phyloP scores from a whole-genome alignment of 345 rosid genomes.

The Euclidium syriacum region DNA sequence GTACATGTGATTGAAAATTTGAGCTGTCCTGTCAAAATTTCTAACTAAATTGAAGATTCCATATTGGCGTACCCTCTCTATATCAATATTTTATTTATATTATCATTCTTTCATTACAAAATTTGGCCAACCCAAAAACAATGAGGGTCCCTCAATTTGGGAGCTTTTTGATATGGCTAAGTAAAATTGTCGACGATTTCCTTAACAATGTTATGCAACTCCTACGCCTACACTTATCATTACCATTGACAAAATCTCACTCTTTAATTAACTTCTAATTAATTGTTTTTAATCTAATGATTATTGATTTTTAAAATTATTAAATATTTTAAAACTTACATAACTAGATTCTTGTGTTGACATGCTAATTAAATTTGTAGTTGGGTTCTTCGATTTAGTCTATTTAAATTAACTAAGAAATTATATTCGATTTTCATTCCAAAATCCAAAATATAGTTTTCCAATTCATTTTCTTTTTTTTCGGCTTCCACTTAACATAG shows the following conservation, averaged over 20 bases:
- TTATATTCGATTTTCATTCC: too few species aligned
- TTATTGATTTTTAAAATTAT: neutral
- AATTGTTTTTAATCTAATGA: neutral
- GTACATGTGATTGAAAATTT: constrained; percentile 12
- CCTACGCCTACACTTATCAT: constrained; percentile 27
- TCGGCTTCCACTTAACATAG: too few species aligned
- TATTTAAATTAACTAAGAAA: too few species aligned
- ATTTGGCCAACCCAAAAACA: constrained; percentile 20
- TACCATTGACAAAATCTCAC: constrained; percentile 26
- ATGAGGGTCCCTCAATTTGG: constrained; percentile 22
- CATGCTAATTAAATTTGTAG: neutral
- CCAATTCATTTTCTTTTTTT: too few species aligned
- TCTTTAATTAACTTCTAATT: too few species aligned
- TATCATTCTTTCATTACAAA: neutral
- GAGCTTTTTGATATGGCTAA: constrained; percentile 40
- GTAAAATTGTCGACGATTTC: constrained; percentile 35
- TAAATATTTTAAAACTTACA: neutral
- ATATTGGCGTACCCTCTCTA: constrained; percentile 2
- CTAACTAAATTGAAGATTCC: constrained; percentile 18
- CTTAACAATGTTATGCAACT: constrained; percentile 31
- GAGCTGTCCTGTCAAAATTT: neutral
- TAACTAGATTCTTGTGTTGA: neutral
- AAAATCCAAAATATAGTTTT: too few species aligned
- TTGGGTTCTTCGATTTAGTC: neutral
- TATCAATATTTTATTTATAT: neutral